Base-by-base conservation (phyloP, 176 grass and related monocot genomes). In the Oryza officinalis region DNA sequence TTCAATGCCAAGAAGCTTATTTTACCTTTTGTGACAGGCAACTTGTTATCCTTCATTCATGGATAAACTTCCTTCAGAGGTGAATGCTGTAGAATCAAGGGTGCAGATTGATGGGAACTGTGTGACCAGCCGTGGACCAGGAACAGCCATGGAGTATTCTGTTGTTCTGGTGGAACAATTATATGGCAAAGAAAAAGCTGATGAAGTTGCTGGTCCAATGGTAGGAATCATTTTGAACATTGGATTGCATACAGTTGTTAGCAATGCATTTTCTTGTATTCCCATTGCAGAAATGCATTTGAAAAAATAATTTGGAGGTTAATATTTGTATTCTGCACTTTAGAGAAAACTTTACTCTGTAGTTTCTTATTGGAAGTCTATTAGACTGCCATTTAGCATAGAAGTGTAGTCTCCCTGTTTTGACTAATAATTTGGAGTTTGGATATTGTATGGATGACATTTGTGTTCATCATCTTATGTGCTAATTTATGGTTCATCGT, bases 31-130 rank as follows among this genome's bases (percentile, higher is more conserved):
- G 3, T 40, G 17, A 27, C 31, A 94, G 92, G 92, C 89, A 76
- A 94, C 92, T 80, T 94, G 92, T 68, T 69, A 94, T 83, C 92
- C 92, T 69, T 85, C 89, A 30, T 86, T 92, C 68, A 94, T 92
- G 85, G 89, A 88, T 43, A 94, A 88, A 74, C 74, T 94, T 79
- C 79, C 92, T 77, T 85, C 87, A 37, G 92, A 90, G 30, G 85
- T 81, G 13, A 71, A 81, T 69, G 66, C 68, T 65, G 89, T 92
- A 81, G 82, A 94, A 87, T 94, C 92, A 81, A 94, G 89, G 75
- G 92, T 94, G 27, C 92, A 94, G 52, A 84, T 94, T 71, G 92
- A 94, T 87, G 89, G 89, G 52, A 81, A 88, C 28, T 86, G 87
- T 73, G 64, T 92, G 68, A 94, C 92, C 50, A 94, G 92, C 65